Conservation (phyloP, 2,329 filamentous ascomycete genomes). For the Diaporthe batatas region DNA sequence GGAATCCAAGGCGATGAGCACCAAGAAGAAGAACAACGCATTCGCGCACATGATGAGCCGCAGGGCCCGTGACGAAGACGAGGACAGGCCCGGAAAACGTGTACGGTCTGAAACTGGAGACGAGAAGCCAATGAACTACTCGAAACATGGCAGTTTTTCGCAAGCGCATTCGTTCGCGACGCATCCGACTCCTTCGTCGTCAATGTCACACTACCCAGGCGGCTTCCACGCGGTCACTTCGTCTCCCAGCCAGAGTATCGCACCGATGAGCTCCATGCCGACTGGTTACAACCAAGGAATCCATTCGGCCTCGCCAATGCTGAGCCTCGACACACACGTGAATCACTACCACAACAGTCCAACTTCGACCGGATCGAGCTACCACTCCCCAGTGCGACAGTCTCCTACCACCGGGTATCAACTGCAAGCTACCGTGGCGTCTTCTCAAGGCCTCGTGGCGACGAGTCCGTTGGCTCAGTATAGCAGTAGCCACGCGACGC, state of each 20-base stretch:
- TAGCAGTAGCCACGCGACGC: conserved; percentile 38
- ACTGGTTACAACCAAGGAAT: conserved; percentile 28
- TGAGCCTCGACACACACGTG: conserved; percentile 40
- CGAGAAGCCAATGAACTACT: conserved; percentile 34
- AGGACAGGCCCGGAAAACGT: conserved; percentile 39
- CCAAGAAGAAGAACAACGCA: conserved; percentile 59
- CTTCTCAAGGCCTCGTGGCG: conserved; percentile 38
- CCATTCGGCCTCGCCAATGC: conserved; percentile 35
- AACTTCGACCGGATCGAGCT: conserved; percentile 41
- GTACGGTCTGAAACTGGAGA: conserved; percentile 39
- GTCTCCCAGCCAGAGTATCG: conserved; percentile 36
- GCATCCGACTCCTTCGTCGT: conserved; percentile 39
- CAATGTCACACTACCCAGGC: conserved; percentile 35
- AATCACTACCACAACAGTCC: conserved; percentile 40
- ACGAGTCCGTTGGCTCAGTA: conserved; percentile 40
- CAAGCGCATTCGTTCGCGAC: conserved; percentile 37
- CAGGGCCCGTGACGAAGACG: conserved; percentile 34
- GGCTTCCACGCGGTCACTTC: conserved; percentile 40
- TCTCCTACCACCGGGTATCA: conserved; percentile 40
- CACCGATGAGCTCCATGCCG: conserved; percentile 39
- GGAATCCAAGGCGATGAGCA: conserved; percentile 75
- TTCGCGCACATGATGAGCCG: conserved; percentile 45
- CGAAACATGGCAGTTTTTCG: conserved; percentile 40
- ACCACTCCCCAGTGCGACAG: conserved; percentile 41
- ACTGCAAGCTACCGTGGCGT: conserved; percentile 23